Evolutionary conservation across 768 basidiomycete genomes (phyloP), one percentile per base, ranked within the genome.

Genomic region (Phylloporus rhodoxanthus): DNA sequence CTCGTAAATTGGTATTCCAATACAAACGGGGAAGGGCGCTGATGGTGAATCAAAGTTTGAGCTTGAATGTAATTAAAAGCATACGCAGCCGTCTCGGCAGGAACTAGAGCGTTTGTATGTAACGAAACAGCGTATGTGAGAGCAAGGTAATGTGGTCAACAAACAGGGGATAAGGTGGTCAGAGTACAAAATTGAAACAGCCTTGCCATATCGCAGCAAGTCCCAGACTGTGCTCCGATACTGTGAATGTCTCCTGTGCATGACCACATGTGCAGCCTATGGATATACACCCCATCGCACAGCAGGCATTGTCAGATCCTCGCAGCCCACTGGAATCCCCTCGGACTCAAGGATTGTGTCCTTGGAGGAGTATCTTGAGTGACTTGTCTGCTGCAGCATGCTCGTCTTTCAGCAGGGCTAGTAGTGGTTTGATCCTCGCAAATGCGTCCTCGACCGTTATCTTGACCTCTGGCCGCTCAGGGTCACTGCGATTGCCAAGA

Each of bases 311-410:
- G 40, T 43, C 40, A 36, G 44, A 52, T 43, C 39, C 49, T 30
- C 34, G 44, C 40, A 21, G 21, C 39, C 41, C 41, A 30, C 40
- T 21, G 43, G 26, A 45, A 33, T 30, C 29, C 36, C 32, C 25
- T 3, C 19, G 19, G 7, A 29, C 21, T 59, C 49, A 59, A 33
- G 44, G 45, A 4, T 42, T 25, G 9, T 29, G 30, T 25, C 1
- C 37, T n/a, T 45, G 21, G 4, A 55, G 55, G 47, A 52, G 72
- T 20, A 77, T 65, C 68, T 73, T 76, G 60, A 96, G 67, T 78
- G 82, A 87, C 38, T 62, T 67, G 63, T 85, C 80, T 6, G 91
- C 91, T 17, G 75, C 74, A 8, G 64, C 68, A 58, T 91, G 87
- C 57, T 94, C 87, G 47, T 69, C 67, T 65, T 83, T 82, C 45